Base-by-base conservation (phyloP, 305 asterid species). In the Salvia sclarea region DNA sequence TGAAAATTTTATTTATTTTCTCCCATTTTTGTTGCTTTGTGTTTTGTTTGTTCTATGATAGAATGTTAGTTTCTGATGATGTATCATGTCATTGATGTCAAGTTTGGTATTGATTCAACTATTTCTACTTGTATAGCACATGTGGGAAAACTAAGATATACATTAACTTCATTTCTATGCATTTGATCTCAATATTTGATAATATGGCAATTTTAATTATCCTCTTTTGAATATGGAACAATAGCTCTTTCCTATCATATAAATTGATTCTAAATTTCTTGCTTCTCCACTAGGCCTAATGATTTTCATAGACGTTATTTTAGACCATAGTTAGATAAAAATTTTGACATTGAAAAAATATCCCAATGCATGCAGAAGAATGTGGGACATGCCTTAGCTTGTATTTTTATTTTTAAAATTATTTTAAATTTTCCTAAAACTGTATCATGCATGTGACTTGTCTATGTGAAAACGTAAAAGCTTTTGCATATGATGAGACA, bases 381-480 rank as follows among this genome's bases (percentile, higher is more conserved):
- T 22, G 55, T 67, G 72, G 72, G 64, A 14, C 47, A 68, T 43
- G 30, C 28, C 16, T 49, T n/a, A n/a, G n/a, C n/a, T n/a, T 24
- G 43, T 22, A 43, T 37, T 14, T 61, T 43, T 24, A 24, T 54
- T 6, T 54, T 5, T 22, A 5, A 12, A 22, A n/a, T n/a, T n/a
- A n/a, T n/a, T n/a, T n/a, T n/a, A n/a, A n/a, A 28, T 0, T 28
- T 28, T 43, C 43, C 52, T 21, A 14, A 21, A 48, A 37, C 75
- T 60, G 14, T 59, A 62, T 48, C 62, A 49, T 48, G 69, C 75
- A 70, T 48, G 69, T 70, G 69, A 70, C 52, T 2, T 61, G 53
- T 49, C 55, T 38, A 11, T 55, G 65, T 68, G 10, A 41, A 68
- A 41, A 28, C 38, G 7, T 25, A 20, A 10, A 43, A 61, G 55